These are phyloP conservation scores for Mucor racemosus DNA, from an alignment of 371 early-diverging fungal species.

Conservation along the genomic window DNA sequence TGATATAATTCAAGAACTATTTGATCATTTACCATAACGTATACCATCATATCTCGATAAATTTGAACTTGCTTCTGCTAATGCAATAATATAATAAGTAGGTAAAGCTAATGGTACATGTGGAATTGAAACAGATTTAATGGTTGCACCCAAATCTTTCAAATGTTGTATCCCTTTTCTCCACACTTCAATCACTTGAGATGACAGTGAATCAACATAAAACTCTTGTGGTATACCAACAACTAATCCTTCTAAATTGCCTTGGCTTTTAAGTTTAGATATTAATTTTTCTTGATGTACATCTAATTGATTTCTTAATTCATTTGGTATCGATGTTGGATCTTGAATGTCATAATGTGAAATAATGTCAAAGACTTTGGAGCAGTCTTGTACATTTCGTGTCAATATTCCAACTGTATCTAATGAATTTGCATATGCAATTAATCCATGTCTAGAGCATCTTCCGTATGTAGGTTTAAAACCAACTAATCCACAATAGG, in stretches of 20 bases:
- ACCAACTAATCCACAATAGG: constrained; percentile 93
- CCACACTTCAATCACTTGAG: constrained; percentile 64
- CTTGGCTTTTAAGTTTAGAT: not conserved
- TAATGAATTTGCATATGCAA: constrained; percentile 87
- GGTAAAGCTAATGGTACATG: constrained; percentile 76
- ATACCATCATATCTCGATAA: constrained; percentile 89
- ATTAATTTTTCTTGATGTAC: not conserved
- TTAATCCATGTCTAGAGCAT: constrained; percentile 86
- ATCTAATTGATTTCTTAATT: constrained; percentile 31
- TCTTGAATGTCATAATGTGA: constrained; percentile 63
- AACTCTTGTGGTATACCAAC: constrained; percentile 85
- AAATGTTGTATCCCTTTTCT: constrained; percentile 60
- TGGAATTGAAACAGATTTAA: constrained; percentile 75
- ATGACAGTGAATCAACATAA: constrained; percentile 72
- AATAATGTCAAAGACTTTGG: constrained; percentile 61
- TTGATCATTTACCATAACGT: constrained; percentile 67
- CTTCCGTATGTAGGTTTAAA: constrained; percentile 94
- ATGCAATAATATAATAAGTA: constrained; percentile 87
- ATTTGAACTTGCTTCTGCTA: constrained; percentile 93
- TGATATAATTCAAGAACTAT: not conserved
- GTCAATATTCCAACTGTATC: constrained; percentile 89
- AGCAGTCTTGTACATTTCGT: constrained; percentile 58
- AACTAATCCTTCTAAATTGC: constrained; percentile 56
- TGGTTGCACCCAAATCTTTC: constrained; percentile 65
- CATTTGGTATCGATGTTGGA: constrained; percentile 57